These are phyloP conservation scores for Talaromyces stipitatus DNA, from an alignment of 495 filamentous ascomycete genomes.

Conservation along the genomic window DNA sequence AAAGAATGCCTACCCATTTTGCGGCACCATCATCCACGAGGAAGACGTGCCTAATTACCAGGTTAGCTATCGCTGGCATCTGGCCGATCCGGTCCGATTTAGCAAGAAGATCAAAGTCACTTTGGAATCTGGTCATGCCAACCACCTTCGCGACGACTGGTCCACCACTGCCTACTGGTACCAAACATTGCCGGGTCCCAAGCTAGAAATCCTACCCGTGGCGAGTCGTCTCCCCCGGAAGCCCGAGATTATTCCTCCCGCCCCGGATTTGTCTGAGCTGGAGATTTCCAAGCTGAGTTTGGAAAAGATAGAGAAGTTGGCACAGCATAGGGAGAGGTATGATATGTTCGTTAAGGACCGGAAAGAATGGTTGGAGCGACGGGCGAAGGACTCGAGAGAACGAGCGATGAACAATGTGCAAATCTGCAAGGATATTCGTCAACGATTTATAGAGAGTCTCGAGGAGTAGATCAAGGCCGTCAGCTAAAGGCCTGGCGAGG, in stretches of 20 bases:
- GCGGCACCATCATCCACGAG: slow-evolving; percentile 17
- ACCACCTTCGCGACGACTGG: slow-evolving; percentile 5
- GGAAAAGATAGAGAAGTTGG: slow-evolving; percentile 1
- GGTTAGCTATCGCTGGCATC: slow-evolving; percentile 17
- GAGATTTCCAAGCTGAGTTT: neutral
- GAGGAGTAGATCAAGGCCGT: neutral
- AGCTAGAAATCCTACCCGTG: slow-evolving; percentile 15
- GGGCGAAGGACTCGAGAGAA: slow-evolving; percentile 9
- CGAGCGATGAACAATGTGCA: slow-evolving; percentile 8
- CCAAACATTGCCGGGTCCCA: slow-evolving; percentile 15
- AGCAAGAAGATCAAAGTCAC: slow-evolving; percentile 5
- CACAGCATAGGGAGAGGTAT: neutral
- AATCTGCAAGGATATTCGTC: neutral
- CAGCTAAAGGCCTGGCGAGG: neutral
- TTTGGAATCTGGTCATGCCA: slow-evolving; percentile 2
- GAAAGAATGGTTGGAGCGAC: slow-evolving; percentile 10
- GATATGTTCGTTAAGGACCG: slow-evolving; percentile 12
- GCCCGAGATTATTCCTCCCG: neutral
- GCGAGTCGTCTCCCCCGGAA: neutral
- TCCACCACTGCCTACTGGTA: slow-evolving; percentile 8
- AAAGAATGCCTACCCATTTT: slow-evolving; percentile 19
- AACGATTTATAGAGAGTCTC: neutral
- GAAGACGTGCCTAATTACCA: slow-evolving; percentile 16
- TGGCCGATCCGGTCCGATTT: slow-evolving; percentile 4
- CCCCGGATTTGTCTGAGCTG: neutral